Evolutionary conservation across 2,329 filamentous ascomycete genomes (phyloP).

Genomic region (Pseudocercospora pini-densiflorae): DNA sequence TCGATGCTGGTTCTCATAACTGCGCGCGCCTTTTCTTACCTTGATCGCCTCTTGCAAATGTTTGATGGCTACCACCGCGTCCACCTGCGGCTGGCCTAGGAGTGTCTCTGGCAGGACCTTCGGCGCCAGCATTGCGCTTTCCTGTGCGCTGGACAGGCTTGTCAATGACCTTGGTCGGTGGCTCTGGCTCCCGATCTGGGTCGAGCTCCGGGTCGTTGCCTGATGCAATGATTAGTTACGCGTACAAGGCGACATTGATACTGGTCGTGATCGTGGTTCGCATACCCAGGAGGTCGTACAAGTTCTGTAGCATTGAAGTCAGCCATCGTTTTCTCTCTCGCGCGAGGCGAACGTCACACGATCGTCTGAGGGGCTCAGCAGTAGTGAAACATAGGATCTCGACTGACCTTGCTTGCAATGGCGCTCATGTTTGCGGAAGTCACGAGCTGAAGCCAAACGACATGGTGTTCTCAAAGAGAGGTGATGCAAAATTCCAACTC

Average conservation of each 20-base stretch:
- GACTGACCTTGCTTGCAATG: constrained; percentile 33
- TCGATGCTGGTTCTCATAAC: background rate
- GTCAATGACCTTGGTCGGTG: constrained; percentile 87
- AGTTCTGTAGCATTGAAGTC: constrained; percentile 68
- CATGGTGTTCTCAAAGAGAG: constrained; percentile 24
- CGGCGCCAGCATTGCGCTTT: constrained; percentile 86
- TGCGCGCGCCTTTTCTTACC: constrained; percentile 62
- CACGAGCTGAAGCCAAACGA: constrained; percentile 29
- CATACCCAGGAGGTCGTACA: constrained; percentile 97
- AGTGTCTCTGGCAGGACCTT: constrained; percentile 59
- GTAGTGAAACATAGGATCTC: background rate
- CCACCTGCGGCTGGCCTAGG: constrained; percentile 46
- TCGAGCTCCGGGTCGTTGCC: constrained; percentile 73
- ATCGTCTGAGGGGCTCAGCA: background rate
- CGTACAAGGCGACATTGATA: constrained; percentile 5
- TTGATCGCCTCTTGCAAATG: constrained; percentile 78
- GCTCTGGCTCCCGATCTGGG: constrained; percentile 74
- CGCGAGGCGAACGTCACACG: constrained; percentile 3
- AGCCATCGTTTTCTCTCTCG: constrained; percentile 29
- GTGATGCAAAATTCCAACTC: background rate
- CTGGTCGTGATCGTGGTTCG: constrained; percentile 16
- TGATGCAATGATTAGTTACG: constrained; percentile 36
- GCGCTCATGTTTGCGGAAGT: constrained; percentile 25
- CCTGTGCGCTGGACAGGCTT: constrained; percentile 75
- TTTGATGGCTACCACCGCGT: constrained; percentile 60